Evolutionary conservation across 2,329 filamentous ascomycete species (phyloP), one percentile per base, ranked within the genome.

Genomic region (Phialophora expanda): DNA sequence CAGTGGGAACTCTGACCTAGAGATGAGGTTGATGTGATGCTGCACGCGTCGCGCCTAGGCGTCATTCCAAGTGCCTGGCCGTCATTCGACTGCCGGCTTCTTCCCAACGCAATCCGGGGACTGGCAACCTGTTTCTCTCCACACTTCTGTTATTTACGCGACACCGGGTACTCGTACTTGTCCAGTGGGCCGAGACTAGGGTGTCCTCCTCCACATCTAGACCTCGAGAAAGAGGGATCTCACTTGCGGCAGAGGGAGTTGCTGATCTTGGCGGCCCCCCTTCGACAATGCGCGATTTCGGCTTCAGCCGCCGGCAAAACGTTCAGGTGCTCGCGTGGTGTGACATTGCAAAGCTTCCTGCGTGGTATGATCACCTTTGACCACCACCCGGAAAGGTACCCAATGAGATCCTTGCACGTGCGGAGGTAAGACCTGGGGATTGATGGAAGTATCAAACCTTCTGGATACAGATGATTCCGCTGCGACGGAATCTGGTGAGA

Each of bases 261-360:
- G 34, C 14, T 7, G 4, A 17, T 14, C 12, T 41, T 17, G 34
- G 38, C 38, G 38, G 14, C 14, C 38, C 14, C 17, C 20, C 38
- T n/a, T 12, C n/a, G 24, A 4, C 28, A 11, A 20, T 65, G 65
- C 61, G 65, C 56, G 65, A 66, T 66, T 66, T 66, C 61, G 65
- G 65, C 61, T 51, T 51, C 48, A 46, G n/a, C 65, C 65, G 65
- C 32, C 48, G 55, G 61, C 17, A 9, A 12, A 41, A 48, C 48
- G 38, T 38, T 7, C 28, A 56, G 53, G 22, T 55, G 53, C 28
- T 61, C n/a, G 12, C 2, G 65, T 66, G 65, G 65, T 63, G 60
- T 66, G 65, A 66, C 44, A 7, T 8, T 44, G 48, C 38, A 53
- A 41, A 20, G n/a, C n/a, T 30, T 28, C 22, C 32, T 17, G 44